Base-by-base conservation (phyloP, 495 filamentous ascomycete species). In the Penicillium chermesinum region DNA sequence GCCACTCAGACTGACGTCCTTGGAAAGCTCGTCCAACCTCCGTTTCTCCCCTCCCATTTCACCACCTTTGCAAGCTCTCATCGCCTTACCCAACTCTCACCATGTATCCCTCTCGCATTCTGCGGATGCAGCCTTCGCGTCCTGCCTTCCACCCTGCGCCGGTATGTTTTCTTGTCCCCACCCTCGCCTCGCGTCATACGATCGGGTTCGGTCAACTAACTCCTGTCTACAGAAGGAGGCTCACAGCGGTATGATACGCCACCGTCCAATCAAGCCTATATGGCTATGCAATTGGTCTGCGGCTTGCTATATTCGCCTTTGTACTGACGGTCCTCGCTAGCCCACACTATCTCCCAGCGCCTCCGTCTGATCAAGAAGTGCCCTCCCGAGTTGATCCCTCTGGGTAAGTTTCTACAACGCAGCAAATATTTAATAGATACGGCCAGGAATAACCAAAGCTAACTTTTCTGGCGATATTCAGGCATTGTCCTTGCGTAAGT, bases 331-430 rank as follows among this genome's bases (percentile, higher is more conserved):
- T 20, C 53, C 36, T 53, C 18, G 54, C 27, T 58, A 98, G 93
- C 88, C 64, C 93, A 97, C 76, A 97, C 93, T 49, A 85, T 99
- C 72, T 96, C 93, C 38, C 93, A 99, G 75, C 86, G 94, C 58
- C 76, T 99, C 51, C 85, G 93, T 59, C 80, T 77, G 53, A 72
- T 96, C 50, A 89, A 86, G 80, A 82, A 81, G 74, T 83, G 95
- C 63, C 93, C 93, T 50, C 83, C 91, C 41, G 93, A 99, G 78
- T 78, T 99, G 81, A 82, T 91, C 61, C 93, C 93, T 58, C 82
- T 99, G 55, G 89, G 91, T 95, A 85, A 67, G 83, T 75, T 47
- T 14, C 44, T 21, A 30, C 25, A 38, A 32, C 22, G 10, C 14
- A 18, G 5, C 30, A 1, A 7, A 32, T 10, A 20, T 22, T 33